These are phyloP conservation scores for Clitopilus hobsonii DNA, from an alignment of 768 basidiomycete genomes.

Conservation along the genomic window DNA sequence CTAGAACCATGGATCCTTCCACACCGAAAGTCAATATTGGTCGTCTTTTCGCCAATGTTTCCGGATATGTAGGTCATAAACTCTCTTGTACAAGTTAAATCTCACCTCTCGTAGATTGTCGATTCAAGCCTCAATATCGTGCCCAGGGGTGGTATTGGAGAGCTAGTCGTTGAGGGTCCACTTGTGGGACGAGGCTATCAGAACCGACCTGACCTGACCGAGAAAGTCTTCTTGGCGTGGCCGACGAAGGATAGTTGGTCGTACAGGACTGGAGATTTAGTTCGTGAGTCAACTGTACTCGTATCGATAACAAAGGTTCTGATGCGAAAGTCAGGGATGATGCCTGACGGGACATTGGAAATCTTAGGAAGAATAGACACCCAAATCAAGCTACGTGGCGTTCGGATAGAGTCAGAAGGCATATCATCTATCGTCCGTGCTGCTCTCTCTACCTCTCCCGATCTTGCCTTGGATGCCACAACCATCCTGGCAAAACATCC, in stretches of 20 bases:
- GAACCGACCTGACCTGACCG: constrained; percentile 36
- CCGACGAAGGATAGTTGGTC: constrained; percentile 33
- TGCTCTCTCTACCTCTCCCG: constrained; percentile 17
- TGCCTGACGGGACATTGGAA: constrained; percentile 42
- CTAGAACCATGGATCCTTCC: constrained; percentile 33
- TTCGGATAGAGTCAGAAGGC: constrained; percentile 50
- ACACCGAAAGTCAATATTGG: constrained; percentile 42
- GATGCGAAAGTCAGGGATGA: constrained; percentile 33
- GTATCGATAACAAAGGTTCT: background rate
- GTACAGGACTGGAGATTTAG: constrained; percentile 48
- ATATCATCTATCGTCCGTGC: constrained; percentile 40
- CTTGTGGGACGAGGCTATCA: constrained; percentile 48
- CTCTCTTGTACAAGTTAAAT: no score
- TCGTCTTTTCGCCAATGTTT: constrained; percentile 31
- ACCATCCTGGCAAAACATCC: constrained; percentile 41
- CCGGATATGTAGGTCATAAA: constrained; percentile 27
- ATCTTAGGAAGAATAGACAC: constrained; percentile 48
- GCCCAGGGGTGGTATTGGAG: constrained; percentile 39
- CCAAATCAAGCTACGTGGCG: constrained; percentile 48
- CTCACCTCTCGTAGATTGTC: no score
- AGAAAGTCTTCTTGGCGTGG: constrained; percentile 42
- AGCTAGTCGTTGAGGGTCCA: constrained; percentile 46
- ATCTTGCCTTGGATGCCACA: constrained; percentile 28
- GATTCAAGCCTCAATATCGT: constrained; percentile 36
- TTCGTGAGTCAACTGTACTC: constrained; percentile 21